Evolutionary conservation across 2,329 filamentous ascomycete genomes (phyloP), one percentile per base, ranked within the genome.

Genomic region (Colletotrichum trifolii): DNA sequence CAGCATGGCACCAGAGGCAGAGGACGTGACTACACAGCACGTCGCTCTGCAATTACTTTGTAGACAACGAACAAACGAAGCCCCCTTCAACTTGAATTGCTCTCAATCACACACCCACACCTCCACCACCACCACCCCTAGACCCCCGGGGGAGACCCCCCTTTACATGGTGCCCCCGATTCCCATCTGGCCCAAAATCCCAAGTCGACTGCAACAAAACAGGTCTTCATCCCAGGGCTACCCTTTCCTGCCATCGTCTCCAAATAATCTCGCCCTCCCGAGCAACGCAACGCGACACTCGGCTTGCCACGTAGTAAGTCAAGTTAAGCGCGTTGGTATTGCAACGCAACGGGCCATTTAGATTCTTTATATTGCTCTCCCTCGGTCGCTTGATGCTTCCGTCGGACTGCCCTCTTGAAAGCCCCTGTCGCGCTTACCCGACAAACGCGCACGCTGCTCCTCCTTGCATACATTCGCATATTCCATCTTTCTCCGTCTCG

Each of bases 261-360:
- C 52, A 48, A 25, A 56, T 52, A 65, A 65, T 62, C 40, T 61
- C 42, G 59, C 58, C 52, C 47, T 25, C 52, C 52, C 36, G 56
- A 56, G 48, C 61, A 60, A 60, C 61, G 55, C 62, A 65, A 65
- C 62, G 62, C 62, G 62, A 15, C 45, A 56, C 54, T 57, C 60
- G 25, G 25, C 25, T 25, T 25, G 25, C 25, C 25, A 25, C 25
- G 25, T 25, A 25, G 25, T 25, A 25, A 25, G 25, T 25, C 25
- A 25, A 25, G 25, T 25, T 25, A 25, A 25, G 25, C 25, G 25
- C 25, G 25, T 25, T 25, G 25, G 25, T 5, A 25, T 25, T 47
- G 56, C 60, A 52, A 42, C 39, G 50, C 52, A 55, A 62, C 57
- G 39, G 57, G 49, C 36, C 50, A 15, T 47, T 25, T 36, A 47